phyloP scores from a whole-genome alignment of 768 basidiomycete genomes.

The Aureoboletus auriporus region DNA sequence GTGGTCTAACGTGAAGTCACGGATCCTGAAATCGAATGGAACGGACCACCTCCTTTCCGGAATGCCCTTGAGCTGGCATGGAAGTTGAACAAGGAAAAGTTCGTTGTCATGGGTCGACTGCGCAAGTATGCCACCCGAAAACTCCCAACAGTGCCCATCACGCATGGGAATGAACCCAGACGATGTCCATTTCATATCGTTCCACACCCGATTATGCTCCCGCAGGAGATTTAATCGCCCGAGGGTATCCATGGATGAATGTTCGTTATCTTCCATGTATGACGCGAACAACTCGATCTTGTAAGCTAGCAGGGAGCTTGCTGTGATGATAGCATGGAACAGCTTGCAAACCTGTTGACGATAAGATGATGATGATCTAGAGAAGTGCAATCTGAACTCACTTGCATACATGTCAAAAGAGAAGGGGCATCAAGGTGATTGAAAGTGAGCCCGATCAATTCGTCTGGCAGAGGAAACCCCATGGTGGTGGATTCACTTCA shows the following conservation, averaged over 20 bases:
- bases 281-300: slow-evolving; percentile 28
- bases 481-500: slow-evolving; percentile 3
- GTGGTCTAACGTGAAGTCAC: slow-evolving; percentile 35
- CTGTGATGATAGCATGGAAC: slow-evolving; percentile 26
- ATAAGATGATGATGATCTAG: background rate
- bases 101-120: slow-evolving; percentile 19
- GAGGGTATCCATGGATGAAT: slow-evolving; percentile 15
- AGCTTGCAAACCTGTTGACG: slow-evolving; percentile 26
- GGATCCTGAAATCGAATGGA: slow-evolving; percentile 23
- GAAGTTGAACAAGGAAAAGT: slow-evolving; percentile 25
- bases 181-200: slow-evolving; percentile 19
- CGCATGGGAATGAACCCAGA: slow-evolving; percentile 10
- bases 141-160: slow-evolving; percentile 29
- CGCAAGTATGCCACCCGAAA: slow-evolving; percentile 32
- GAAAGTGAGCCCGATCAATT: slow-evolving; percentile 24
- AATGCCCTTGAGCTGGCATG: slow-evolving; percentile 29
- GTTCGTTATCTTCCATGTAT: slow-evolving; percentile 23
- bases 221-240: slow-evolving; percentile 24
- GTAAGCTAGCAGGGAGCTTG: slow-evolving; percentile 26
- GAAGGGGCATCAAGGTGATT: slow-evolving; percentile 26
- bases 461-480: slow-evolving; percentile 27
- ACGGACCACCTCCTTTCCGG: slow-evolving; percentile 25
- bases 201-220: slow-evolving; percentile 28
- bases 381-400: slow-evolving; percentile 8
- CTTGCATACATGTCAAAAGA: slow-evolving; percentile 26